These are phyloP conservation scores for Gentiana straminea DNA, from an alignment of 257 asterid species.

Conservation along the genomic window DNA sequence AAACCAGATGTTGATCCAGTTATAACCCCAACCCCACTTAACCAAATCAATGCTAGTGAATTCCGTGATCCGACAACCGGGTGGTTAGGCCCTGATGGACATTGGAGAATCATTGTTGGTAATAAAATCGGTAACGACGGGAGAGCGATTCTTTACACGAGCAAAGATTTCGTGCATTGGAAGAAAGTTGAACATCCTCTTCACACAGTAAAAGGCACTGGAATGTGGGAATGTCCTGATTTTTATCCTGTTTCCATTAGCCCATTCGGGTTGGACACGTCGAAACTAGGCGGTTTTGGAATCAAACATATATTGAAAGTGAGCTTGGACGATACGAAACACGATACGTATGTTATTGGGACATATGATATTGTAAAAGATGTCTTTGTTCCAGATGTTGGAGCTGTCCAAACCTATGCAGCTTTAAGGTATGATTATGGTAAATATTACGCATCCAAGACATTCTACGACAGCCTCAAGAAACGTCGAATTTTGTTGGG, in stretches of 20 bases:
- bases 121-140: constrained; percentile 1
- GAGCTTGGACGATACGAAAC: constrained; percentile 21
- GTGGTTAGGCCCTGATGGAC: constrained; percentile 19
- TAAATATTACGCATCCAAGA: constrained; percentile 23
- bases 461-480: constrained; percentile 12
- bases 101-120: constrained; percentile 13
- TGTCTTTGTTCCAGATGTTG: constrained; percentile 21
- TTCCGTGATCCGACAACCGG: constrained; percentile 38
- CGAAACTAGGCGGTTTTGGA: constrained; percentile 5
- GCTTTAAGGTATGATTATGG: constrained; percentile 21
- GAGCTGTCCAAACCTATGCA: constrained; percentile 6
- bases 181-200: constrained; percentile 2
- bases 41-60: constrained; percentile 6
- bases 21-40: constrained; percentile 12
- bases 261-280: constrained; percentile 27
- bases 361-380: constrained; percentile 13
- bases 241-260: constrained; percentile 26
- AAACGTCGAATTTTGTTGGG: constrained; percentile 21
- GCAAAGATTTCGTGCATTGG: constrained; percentile 20
- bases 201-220: constrained; percentile 6
- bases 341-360: constrained; percentile 32
- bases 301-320: constrained; percentile 32
- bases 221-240: constrained; percentile 31
- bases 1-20: constrained; percentile 22
- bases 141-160: constrained; percentile 9